Evolutionary conservation across 352 stramenopile species (phyloP).

Genomic region (Pythium angustatum): DNA sequence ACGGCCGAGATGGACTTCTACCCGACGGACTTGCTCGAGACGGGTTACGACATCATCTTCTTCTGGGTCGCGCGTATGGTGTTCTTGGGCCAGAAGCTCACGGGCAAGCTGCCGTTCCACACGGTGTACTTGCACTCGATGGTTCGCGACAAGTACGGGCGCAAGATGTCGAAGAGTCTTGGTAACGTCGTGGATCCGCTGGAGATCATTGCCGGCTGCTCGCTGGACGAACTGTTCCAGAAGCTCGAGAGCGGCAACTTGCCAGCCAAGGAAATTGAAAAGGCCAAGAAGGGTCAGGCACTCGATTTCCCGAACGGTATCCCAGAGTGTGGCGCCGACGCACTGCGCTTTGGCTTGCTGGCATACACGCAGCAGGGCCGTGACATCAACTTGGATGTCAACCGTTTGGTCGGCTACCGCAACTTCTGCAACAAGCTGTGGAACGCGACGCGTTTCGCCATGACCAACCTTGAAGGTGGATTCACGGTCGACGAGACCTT

Average conservation of each 20-base stretch:
- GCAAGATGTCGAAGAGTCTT: constrained; percentile 99
- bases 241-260: constrained; percentile 98
- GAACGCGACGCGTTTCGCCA: constrained; percentile 98
- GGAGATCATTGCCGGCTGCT: constrained; percentile 97
- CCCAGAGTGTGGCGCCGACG: constrained; percentile 98
- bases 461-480: constrained; percentile 93
- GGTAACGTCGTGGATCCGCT: constrained; percentile 99
- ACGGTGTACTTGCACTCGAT: constrained; percentile 98
- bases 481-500: constrained; percentile 57
- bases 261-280: constrained; percentile 95
- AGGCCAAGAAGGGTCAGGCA: constrained; percentile 97
- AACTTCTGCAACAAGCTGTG: constrained; percentile 99
- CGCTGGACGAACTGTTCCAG: constrained; percentile 92
- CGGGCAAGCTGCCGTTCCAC: constrained; percentile 96
- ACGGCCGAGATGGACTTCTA: constrained; percentile 92
- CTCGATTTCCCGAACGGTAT: constrained; percentile 99
- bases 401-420: constrained; percentile 97
- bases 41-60: constrained; percentile 99
- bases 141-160: constrained; percentile 97
- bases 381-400: constrained; percentile 99
- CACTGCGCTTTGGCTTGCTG: constrained; percentile 97
- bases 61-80: constrained; percentile 99
- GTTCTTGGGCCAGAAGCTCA: constrained; percentile 96
- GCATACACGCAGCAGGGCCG: constrained; percentile 93
- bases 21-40: constrained; percentile 96